Percentiles rank a stretch among this genome's conserved stretches.
These are phyloP conservation scores for Chaetomiaceae sp. DNA, from an alignment of 2,329 filamentous ascomycete species.

Conservation along the genomic window DNA sequence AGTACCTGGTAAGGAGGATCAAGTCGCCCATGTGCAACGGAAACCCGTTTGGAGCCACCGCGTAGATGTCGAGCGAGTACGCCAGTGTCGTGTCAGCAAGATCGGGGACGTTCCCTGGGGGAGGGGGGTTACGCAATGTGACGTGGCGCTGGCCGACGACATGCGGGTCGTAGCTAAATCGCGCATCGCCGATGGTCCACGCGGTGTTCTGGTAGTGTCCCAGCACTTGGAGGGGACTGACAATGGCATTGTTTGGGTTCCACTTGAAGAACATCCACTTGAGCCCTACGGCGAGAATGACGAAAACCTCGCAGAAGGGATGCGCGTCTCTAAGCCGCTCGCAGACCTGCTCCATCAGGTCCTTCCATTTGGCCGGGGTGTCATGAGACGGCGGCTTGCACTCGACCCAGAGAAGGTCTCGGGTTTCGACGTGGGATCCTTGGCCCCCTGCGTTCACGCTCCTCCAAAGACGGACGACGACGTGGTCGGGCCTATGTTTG, in stretches of 20 bases:
- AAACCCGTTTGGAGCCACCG: too few relatives aligned
- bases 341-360: neutral
- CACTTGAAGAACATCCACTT: conserved; percentile 1
- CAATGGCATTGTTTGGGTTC: neutral
- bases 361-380: neutral
- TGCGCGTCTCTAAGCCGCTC: neutral
- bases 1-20: too few relatives aligned
- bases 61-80: conserved; percentile 1
- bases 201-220: too few relatives aligned
- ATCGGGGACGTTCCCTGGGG: too few relatives aligned
- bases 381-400: neutral
- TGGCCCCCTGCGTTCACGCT: too few relatives aligned
- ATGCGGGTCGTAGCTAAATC: neutral
- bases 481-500: too few relatives aligned
- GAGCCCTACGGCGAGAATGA: neutral
- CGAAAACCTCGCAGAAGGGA: neutral
- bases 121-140: neutral
- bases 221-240: neutral
- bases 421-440: too few relatives aligned
- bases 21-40: too few relatives aligned
- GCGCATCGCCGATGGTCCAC: neutral
- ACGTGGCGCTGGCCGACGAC: neutral
- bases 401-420: conserved; percentile 4
- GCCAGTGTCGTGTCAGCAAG: neutral
- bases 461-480: too few relatives aligned